Evolutionary conservation across 164 flowering plant species (phyloP).

Genomic region (Magnolia changhungtana): DNA sequence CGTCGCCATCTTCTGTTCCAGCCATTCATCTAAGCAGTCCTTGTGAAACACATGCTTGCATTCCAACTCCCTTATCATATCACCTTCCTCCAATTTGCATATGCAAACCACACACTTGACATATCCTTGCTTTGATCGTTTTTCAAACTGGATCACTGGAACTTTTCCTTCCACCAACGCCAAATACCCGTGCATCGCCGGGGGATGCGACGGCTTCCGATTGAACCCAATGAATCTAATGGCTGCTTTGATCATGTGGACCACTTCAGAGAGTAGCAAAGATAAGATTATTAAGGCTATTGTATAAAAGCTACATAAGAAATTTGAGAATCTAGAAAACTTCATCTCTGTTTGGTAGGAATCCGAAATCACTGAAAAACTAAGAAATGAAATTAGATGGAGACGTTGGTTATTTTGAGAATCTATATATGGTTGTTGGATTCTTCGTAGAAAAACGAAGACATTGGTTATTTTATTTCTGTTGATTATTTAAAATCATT

Average conservation of each 20-base stretch:
- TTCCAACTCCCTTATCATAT: conserved; percentile 1
- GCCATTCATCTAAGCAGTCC: conserved; percentile 10
- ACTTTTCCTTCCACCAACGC: neutral
- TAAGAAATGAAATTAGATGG: too few relatives aligned
- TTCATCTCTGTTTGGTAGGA: neutral
- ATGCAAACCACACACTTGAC: conserved; percentile 9
- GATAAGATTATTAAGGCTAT: neutral
- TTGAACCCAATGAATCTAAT: neutral
- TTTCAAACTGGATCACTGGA: neutral
- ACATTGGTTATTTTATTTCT: too few relatives aligned
- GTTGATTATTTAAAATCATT: too few relatives aligned
- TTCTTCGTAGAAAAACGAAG: too few relatives aligned
- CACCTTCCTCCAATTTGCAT: conserved; percentile 4
- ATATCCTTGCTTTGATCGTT: neutral
- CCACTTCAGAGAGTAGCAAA: neutral
- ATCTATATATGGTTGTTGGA: too few relatives aligned
- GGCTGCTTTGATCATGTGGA: neutral
- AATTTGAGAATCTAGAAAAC: neutral
- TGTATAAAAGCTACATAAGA: neutral
- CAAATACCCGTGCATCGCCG: neutral
- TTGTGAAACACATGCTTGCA: conserved; percentile 12
- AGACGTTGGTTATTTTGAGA: too few relatives aligned
- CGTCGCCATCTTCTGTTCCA: neutral
- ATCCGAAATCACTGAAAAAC: too few relatives aligned
- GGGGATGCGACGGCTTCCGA: neutral